Evolutionary conservation across 495 filamentous ascomycete species (phyloP).

Genomic region (Glarea lozoyensis): DNA sequence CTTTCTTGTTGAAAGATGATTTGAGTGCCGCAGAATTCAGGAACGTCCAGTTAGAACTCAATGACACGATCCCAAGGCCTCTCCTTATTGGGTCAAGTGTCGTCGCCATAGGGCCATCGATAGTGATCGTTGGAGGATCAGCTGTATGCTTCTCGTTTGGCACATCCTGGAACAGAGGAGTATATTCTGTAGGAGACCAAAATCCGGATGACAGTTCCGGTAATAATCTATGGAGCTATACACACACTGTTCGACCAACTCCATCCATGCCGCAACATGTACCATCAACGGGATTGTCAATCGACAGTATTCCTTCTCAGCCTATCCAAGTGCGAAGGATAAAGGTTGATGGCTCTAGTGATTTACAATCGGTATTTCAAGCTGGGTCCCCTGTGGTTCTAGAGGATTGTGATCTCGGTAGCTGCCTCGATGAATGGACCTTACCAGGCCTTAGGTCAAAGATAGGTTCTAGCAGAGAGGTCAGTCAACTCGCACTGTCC

Average conservation of each 20-base stretch:
- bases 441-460: slow-evolving; percentile 56
- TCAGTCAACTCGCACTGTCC: slow-evolving; percentile 25
- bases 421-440: slow-evolving; percentile 59
- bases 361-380: slow-evolving; percentile 51
- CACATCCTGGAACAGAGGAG: slow-evolving; percentile 60
- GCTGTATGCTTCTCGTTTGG: slow-evolving; percentile 89
- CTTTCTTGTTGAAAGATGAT: not conserved
- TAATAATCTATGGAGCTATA: slow-evolving; percentile 4
- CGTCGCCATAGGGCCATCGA: slow-evolving; percentile 24
- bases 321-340: slow-evolving; percentile 3
- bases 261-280: not conserved
- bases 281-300: not conserved
- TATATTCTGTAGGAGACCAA: too few relatives aligned
- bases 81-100: slow-evolving; percentile 57
- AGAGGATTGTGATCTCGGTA: slow-evolving; percentile 54
- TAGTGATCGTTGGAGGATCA: slow-evolving; percentile 68
- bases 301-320: not conserved
- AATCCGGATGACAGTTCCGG: not conserved
- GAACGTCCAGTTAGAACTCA: too few relatives aligned
- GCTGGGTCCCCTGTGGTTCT: slow-evolving; percentile 57
- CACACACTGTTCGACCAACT: slow-evolving; percentile 8
- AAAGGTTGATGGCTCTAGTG: slow-evolving; percentile 34
- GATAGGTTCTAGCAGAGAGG: slow-evolving; percentile 55
- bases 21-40: too few relatives aligned
- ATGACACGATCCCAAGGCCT: slow-evolving; percentile 19